Conservation (phyloP, 257 asterid species). For the Nicotiana tomentosiformis region DNA sequence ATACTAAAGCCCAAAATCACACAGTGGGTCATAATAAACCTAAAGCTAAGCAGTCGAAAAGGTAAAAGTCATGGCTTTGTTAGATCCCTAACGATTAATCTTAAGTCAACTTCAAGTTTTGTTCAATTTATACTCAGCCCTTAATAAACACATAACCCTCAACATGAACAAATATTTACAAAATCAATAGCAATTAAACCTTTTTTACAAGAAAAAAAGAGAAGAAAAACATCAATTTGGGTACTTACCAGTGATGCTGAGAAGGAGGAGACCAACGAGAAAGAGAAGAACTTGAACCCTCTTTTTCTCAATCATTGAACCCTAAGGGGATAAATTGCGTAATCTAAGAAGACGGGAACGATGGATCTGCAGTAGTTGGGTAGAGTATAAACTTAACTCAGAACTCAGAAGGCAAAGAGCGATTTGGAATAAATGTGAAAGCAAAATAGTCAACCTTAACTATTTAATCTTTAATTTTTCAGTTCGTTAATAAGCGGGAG, state of each 20-base stretch:
- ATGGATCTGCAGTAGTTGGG: not conserved
- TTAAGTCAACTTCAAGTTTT: not conserved
- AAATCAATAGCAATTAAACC: not conserved
- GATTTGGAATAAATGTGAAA: not conserved
- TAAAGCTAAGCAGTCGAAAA: not conserved
- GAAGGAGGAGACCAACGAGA: constrained; percentile 48
- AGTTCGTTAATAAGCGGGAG: not conserved
- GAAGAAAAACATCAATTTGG: not conserved
- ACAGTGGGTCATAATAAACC: not conserved
- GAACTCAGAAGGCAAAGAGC: not conserved
- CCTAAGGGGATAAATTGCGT: not conserved
- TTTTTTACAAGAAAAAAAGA: not conserved
- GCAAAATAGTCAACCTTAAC: not conserved
- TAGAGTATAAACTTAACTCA: not conserved
- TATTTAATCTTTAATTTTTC: not conserved
- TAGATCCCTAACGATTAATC: not conserved
- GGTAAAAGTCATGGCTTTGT: not conserved
- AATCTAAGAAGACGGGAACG: not conserved
- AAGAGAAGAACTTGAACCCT: constrained; percentile 63
- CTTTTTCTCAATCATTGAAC: constrained; percentile 48
- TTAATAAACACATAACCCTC: not conserved
- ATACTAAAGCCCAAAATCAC: not conserved
- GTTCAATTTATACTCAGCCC: not conserved
- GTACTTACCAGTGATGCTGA: constrained; percentile 65
- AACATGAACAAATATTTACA: not conserved